Evolutionary conservation across 495 filamentous ascomycete genomes (phyloP), one percentile per base, ranked within the genome.

Genomic region (Lophiotrema nucula): DNA sequence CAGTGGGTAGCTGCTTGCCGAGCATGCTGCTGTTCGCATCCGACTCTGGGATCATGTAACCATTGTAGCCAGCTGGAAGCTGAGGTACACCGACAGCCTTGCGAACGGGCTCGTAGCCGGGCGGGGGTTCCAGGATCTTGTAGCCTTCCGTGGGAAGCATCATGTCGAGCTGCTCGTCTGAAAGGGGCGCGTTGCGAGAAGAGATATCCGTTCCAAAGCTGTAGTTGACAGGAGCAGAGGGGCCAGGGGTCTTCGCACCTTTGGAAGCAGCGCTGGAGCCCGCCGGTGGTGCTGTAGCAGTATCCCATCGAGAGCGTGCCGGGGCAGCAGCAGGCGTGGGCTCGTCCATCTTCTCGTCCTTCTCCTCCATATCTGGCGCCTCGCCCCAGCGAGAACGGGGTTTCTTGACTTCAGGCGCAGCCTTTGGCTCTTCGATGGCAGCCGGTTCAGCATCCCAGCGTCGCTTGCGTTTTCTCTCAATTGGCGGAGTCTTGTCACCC

Each of bases 41-140:
- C 1, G 92, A 87, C 65, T 97, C 91, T 70, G 97, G 95, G 87
- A 95, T 95, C 89, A 95, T 95, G 76, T 97, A 97, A 3, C 92
- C 93, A 56, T 85, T 85, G 59, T 84, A 79, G 16, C 81, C 81
- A 49, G 50, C 81, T 81, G 38, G 82, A 77, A 37, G 79, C 35
- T 83, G 80, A 28, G 90, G 90, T 4, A 89, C 87, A n/a, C 83
- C 79, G 73, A 86, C 85, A 53, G 90, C 72, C 68, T 89, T 92
- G 59, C 88, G 84, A 19, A 89, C 83, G n/a, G 90, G 89, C 39
- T 87, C 88, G 71, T 96, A 97, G 39, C 93, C 93, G 1, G 93
- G 88, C 27, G 95, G 95, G 11, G 91, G 90, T 8, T 95, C 89
- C 18, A 97, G 80, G 58, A 96, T 87, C 67, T 95, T 88, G 80